These are phyloP conservation scores for Rhododendron molle DNA, from an alignment of 148 eudicot genomes.

Conservation along the genomic window DNA sequence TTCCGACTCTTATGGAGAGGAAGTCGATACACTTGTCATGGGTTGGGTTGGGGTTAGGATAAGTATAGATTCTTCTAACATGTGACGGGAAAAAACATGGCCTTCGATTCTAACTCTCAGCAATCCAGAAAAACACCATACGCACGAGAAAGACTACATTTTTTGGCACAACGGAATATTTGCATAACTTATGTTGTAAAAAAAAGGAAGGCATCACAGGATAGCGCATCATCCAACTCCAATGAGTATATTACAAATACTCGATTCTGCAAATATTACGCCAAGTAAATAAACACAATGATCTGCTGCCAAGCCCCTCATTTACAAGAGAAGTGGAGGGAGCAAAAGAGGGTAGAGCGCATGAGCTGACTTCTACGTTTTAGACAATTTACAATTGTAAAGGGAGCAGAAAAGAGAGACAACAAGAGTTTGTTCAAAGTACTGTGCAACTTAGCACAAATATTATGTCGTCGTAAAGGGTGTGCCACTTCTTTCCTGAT, in stretches of 20 bases:
- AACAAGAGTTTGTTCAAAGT: no score
- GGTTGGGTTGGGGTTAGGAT: neutral
- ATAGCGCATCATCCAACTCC: neutral
- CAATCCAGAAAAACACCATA: neutral
- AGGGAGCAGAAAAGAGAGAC: no score
- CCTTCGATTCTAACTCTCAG: neutral
- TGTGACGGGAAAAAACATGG: neutral
- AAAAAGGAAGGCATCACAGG: neutral
- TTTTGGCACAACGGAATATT: neutral
- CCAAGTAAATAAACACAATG: neutral
- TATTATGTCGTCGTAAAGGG: no score
- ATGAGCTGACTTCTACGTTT: neutral
- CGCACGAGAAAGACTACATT: neutral
- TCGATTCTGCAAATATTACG: neutral
- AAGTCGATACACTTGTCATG: neutral
- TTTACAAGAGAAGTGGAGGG: neutral
- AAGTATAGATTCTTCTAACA: neutral
- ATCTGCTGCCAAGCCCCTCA: no score
- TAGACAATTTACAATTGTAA: no score
- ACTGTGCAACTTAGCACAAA: no score
- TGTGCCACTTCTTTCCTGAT: neutral
- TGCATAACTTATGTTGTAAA: neutral
- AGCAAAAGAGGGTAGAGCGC: neutral
- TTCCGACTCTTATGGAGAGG: neutral
- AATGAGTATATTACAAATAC: neutral